Conservation (phyloP, 2,329 filamentous ascomycete species). For the Tolypocladium sp. region DNA sequence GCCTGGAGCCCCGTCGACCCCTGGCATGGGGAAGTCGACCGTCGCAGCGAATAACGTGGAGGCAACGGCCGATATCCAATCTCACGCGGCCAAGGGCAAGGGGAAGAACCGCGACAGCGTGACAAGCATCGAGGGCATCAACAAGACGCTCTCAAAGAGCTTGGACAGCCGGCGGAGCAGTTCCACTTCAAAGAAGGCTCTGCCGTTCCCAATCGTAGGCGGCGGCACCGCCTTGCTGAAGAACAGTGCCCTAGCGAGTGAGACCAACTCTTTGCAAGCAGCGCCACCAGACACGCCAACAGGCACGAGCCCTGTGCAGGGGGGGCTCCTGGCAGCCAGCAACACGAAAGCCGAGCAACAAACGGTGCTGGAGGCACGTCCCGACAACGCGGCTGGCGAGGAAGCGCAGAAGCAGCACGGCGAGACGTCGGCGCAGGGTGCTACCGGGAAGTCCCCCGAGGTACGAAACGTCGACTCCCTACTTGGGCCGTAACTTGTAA, state of each 20-base stretch:
- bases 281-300: slow-evolving; percentile 32
- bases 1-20: slow-evolving; percentile 81
- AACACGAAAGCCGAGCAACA: slow-evolving; percentile 11
- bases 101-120: slow-evolving; percentile 35
- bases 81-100: slow-evolving; percentile 36
- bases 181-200: slow-evolving; percentile 70
- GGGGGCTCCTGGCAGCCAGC: slow-evolving; percentile 13
- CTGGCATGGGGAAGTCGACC: slow-evolving; percentile 83
- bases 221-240: slow-evolving; percentile 30
- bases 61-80: slow-evolving; percentile 65
- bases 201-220: slow-evolving; percentile 40
- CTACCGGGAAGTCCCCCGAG: slow-evolving; percentile 28
- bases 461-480: slow-evolving; percentile 46
- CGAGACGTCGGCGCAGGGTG: slow-evolving; percentile 14
- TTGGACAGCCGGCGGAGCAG: slow-evolving; percentile 87
- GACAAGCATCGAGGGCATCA: slow-evolving; percentile 60
- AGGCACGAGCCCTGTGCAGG: slow-evolving; percentile 31
- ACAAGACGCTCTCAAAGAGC: slow-evolving; percentile 74
- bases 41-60: slow-evolving; percentile 83
- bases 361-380: slow-evolving; percentile 4
- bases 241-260: slow-evolving; percentile 44
- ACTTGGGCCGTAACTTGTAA: slow-evolving; percentile 29
- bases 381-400: not conserved
- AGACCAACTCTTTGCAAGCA: slow-evolving; percentile 49
- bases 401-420: slow-evolving; percentile 12